Percentiles rank a stretch among this genome's conserved stretches.
These are phyloP conservation scores for Metschnikowia colocasiae DNA, from an alignment of 805 yeast genomes.

Conservation along the genomic window DNA sequence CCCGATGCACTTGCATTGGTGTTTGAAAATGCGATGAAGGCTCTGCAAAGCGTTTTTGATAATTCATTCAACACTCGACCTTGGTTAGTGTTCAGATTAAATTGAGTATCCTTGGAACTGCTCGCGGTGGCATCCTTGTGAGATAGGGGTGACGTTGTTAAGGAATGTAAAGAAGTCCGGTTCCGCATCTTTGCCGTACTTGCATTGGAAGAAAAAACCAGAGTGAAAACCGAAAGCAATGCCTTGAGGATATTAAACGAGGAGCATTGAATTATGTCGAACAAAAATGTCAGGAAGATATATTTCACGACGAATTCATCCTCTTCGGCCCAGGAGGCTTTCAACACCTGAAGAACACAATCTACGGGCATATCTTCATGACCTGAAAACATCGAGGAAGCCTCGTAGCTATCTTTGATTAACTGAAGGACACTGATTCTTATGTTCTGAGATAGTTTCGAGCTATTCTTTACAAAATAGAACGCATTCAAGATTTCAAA, in stretches of 20 bases:
- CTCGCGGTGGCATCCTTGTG: conserved; percentile 3
- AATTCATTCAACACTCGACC: conserved; percentile 12
- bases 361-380: conserved; percentile 30
- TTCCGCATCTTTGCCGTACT: background rate
- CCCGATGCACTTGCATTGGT: conserved; percentile 26
- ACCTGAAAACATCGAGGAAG: conserved; percentile 29
- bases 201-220: conserved; percentile 5
- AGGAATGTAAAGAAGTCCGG: background rate
- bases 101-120: conserved; percentile 3
- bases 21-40: conserved; percentile 24
- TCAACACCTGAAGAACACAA: conserved; percentile 31
- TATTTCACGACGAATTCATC: conserved; percentile 32
- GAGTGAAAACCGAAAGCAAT: conserved; percentile 14
- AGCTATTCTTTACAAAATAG: conserved; percentile 22
- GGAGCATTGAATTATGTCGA: conserved; percentile 20
- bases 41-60: conserved; percentile 24
- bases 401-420: conserved; percentile 34
- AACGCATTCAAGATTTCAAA: conserved; percentile 43
- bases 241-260: conserved; percentile 17
- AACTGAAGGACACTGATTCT: conserved; percentile 32
- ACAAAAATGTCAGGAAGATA: conserved; percentile 25
- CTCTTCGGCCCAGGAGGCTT: conserved; percentile 24
- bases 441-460: conserved; percentile 20
- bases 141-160: background rate
- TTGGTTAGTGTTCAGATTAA: conserved; percentile 11